Base-by-base conservation (phyloP, 2,329 filamentous ascomycete genomes). In the Colletotrichum brevisporum region DNA sequence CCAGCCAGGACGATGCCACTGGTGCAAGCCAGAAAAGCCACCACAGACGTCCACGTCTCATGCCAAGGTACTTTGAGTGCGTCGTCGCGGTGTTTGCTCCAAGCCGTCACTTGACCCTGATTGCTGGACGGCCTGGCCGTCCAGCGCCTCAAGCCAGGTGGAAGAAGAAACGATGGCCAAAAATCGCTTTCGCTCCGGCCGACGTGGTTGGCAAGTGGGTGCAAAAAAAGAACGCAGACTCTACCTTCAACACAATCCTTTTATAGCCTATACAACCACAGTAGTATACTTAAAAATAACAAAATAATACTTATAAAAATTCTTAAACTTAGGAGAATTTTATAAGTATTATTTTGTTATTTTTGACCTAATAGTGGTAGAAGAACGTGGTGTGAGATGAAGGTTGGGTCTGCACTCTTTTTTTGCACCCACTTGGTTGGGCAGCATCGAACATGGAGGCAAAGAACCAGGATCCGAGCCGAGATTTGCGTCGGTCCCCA, bases 1-100 rank as follows among this genome's bases (percentile, higher is more conserved):
- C 50, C 66, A 54, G 50, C 27, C 48, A 65, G 15, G 54, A 21
- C 61, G 54, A 65, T 65, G 60, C 39, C 52, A 57, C 59, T 67
- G 53, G 52, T 36, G 53, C 52, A 67, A 63, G 59, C 59, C 45
- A 53, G 18, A 26, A 50, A 65, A 64, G 47, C 61, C 53, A 58
- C 47, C 53, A 65, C 47, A 53, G 21, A 27, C 41, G 47, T 41
- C 48, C 43, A 41, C 39, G 47, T 54, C 54, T 53, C 41, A 26
- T 31, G 61, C 54, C 66, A 65, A 47, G 60, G 62, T 16, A 43
- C 13, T 43, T 50, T 54, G 27, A 48, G 39, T 53, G 43, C 21
- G 21, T 45, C 45, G 9, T 43, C 31, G 64, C 36, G 26, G 26
- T 47, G 50, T 54, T 48, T 58, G 39, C 61, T 59, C n/a, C 41